Conservation (phyloP, 176 grass and related monocot genomes). For the Oryza coarctata region DNA sequence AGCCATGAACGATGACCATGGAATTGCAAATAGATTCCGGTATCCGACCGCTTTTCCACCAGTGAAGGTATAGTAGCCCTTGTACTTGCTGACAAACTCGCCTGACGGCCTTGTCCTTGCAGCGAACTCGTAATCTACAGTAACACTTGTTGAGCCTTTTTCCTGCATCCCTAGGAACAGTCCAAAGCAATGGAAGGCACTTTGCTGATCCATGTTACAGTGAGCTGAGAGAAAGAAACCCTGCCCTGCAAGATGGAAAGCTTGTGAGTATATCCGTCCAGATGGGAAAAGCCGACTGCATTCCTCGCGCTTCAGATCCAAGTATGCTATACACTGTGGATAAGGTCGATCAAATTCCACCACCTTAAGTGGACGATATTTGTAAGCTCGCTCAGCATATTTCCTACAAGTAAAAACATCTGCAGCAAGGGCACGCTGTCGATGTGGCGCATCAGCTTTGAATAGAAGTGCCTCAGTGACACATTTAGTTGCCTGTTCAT, state of each 20-base stretch:
- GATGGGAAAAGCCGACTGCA: constrained; percentile 75
- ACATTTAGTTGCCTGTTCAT: constrained; percentile 62
- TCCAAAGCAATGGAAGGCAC: constrained; percentile 80
- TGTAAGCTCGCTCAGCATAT: constrained; percentile 82
- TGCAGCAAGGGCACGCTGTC: constrained; percentile 65
- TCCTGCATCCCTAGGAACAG: constrained; percentile 98
- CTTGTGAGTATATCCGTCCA: constrained; percentile 87
- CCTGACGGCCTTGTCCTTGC: constrained; percentile 74
- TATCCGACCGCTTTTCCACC: constrained; percentile 94
- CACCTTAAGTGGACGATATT: constrained; percentile 92
- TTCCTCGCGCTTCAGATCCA: constrained; percentile 88
- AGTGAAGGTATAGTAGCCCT: constrained; percentile 90
- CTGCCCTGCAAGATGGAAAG: constrained; percentile 88
- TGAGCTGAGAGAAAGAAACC: constrained; percentile 97
- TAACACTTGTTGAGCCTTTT: constrained; percentile 88
- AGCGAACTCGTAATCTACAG: constrained; percentile 90
- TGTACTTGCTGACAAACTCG: constrained; percentile 94
- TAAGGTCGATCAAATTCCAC: constrained; percentile 87
- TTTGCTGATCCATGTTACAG: constrained; percentile 87
- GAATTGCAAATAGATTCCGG: constrained; percentile 86
- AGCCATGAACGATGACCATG: constrained; percentile 87
- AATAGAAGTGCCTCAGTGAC: constrained; percentile 87
- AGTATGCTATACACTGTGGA: constrained; percentile 83
- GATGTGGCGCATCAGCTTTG: constrained; percentile 81
- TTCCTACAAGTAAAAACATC: constrained; percentile 55